Evolutionary conservation across 2,329 filamentous ascomycete species (phyloP), one percentile per base, ranked within the genome.

Genomic region (Cladosporium halotolerans): DNA sequence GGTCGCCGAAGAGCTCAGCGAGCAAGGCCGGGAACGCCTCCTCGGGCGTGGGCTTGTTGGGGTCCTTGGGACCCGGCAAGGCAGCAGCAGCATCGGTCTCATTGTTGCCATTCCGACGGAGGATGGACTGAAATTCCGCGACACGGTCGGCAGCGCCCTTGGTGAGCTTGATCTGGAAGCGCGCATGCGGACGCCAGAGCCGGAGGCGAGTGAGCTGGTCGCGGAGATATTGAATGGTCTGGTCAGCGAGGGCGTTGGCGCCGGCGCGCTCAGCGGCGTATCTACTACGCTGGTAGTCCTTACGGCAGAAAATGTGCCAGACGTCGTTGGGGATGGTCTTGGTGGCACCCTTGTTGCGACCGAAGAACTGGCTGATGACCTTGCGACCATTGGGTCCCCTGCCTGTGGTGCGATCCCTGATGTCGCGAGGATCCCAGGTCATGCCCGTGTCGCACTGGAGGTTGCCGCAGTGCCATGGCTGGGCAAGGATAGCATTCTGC

Each of bases 351-450:
- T 93, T 93, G 75, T 93, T 93, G 36, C 89, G 81, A 18, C 88
- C 88, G 61, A 92, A 92, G 52, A 91, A 80, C 63, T 93, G 87
- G 0, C 86, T 89, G 55, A 92, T 85, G 4, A 85, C 83, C 70
- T 92, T 92, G 45, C 88, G 81, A 45, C 57, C 58, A 16, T 40
- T 44, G 6, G 45, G 34, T 18, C 52, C 44, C 31, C 55, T 55
- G 19, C 59, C 19, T 28, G 14, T 43, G 13, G 18, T 34, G 28
- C 57, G 51, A 33, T 40, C 49, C 34, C 52, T 48, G 42, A 18
- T 48, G 34, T 60, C 58, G 39, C 56, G 53, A 6, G 16, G 33
- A 18, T 53, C 41, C 57, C 57, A 62, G 31, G 60, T 62, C 56
- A 58, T 55, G 46, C 60, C 60, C 18, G 57, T 54, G 32, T 34